Base-by-base conservation (phyloP, 495 filamentous ascomycete species). In the Terfezia boudieri region DNA sequence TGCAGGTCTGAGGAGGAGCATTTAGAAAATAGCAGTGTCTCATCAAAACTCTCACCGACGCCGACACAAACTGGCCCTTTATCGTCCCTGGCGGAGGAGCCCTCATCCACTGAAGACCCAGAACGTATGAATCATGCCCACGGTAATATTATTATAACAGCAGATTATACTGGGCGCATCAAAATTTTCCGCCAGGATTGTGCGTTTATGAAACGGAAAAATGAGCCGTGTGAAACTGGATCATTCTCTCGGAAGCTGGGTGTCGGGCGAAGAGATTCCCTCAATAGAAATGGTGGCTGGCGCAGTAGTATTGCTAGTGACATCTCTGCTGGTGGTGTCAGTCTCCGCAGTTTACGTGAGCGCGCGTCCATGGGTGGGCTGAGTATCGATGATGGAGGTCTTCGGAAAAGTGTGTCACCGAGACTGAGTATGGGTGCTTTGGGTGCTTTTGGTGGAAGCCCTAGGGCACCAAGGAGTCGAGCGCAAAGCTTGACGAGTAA, bases 111-210 rank as follows among this genome's bases (percentile, higher is more conserved):
- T 9, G 56, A 66, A 38, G 66, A 68, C 9, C 80, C 81, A 0
- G 71, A 82, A 8, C 76, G 89, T 4, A 80, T 77, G 12, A 73
- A 70, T 16, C 92, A 99, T 64, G 73, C 71, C 6, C 83, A 82
- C 57, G 90, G 90, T 35, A 83, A 94, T 61, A 94, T 99, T 59
- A 81, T 99, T 55, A 77, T 96, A 55, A 87, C 87, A 0, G 86
- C 90, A 12, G 88, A 94, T 62, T 86, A 85, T 60, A 75, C 76
- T 8, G 90, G 90, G 53, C 74, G 76, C 43, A 92, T 99, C 67
- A 94, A 94, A 65, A 79, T 95, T 4, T 93, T 94, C 62, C 78
- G 90, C 7, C 88, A 94, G 66, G 88, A 94, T 67, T 96, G 89
- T 61, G 90, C 90, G 1, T 75, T 66, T 53, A 52, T 60, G 37